Evolutionary conservation across 306 rosid species (phyloP).

Genomic region (Vigna unguiculata): DNA sequence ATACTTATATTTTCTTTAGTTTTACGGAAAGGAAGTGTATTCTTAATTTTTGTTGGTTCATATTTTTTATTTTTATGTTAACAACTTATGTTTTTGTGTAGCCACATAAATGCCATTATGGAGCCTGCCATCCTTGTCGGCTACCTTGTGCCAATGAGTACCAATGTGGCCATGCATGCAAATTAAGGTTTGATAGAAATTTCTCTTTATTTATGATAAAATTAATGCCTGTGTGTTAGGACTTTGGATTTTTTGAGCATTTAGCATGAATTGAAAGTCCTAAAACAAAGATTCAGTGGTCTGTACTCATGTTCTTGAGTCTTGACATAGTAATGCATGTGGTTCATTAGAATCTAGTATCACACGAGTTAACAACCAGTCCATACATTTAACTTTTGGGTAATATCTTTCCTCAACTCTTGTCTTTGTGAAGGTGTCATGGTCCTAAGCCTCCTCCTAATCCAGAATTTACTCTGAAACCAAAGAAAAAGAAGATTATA

Average conservation of each 20-base stretch:
- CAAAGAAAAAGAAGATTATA: slow-evolving; percentile 79
- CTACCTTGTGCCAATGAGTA: slow-evolving; percentile 78
- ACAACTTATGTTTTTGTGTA: slow-evolving; percentile 50
- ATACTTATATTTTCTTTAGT: slow-evolving; percentile 22
- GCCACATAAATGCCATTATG: slow-evolving; percentile 99
- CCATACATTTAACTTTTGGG: background rate
- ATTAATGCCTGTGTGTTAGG: slow-evolving; percentile 12
- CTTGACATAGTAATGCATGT: background rate
- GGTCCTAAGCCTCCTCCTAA: slow-evolving; percentile 90
- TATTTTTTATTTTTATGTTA: slow-evolving; percentile 25
- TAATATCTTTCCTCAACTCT: slow-evolving; percentile 19
- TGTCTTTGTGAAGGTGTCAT: slow-evolving; percentile 72
- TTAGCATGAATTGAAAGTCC: slow-evolving; percentile 10
- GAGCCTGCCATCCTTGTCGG: slow-evolving; percentile 88
- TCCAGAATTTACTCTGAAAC: slow-evolving; percentile 85
- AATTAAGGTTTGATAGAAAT: slow-evolving; percentile 68
- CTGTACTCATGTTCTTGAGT: slow-evolving; percentile 2
- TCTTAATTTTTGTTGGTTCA: background rate
- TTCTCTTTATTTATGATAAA: slow-evolving; percentile 36
- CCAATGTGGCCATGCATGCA: slow-evolving; percentile 87
- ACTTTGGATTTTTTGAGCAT: slow-evolving; percentile 20
- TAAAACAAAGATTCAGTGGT: slow-evolving; percentile 15
- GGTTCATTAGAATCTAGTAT: slow-evolving; percentile 19
- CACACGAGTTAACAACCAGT: slow-evolving; percentile 16
- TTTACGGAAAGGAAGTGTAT: slow-evolving; percentile 13